These are phyloP conservation scores for Schizophyllum commune DNA, from an alignment of 1,284 basidiomycete species.

Conservation along the genomic window DNA sequence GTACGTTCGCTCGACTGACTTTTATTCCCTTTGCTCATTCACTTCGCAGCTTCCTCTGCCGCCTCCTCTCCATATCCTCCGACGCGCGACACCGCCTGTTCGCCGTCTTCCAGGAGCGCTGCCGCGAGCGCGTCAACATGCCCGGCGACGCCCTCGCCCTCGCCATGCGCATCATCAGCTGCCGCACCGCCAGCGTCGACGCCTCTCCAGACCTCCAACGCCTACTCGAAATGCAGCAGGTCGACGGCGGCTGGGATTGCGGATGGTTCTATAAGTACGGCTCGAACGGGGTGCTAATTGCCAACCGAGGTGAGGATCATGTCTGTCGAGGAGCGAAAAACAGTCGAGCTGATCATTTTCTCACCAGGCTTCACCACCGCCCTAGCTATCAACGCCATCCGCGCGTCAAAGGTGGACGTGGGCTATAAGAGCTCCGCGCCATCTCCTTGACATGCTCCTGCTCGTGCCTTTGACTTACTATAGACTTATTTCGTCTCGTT, in stretches of 20 bases:
- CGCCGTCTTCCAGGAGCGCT: slow-evolving; percentile 33
- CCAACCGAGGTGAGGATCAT: background rate
- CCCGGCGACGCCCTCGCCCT: slow-evolving; percentile 39
- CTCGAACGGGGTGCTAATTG: slow-evolving; percentile 16
- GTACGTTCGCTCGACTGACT: background rate
- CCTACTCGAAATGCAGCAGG: slow-evolving; percentile 25
- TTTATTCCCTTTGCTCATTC: too few relatives aligned
- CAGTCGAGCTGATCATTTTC: background rate
- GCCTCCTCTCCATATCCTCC: slow-evolving; percentile 31
- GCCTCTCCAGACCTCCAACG: slow-evolving; percentile 32
- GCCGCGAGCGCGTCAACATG: slow-evolving; percentile 41
- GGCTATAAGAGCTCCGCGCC: background rate
- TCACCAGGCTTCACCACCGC: slow-evolving; percentile 26
- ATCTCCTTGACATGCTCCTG: background rate
- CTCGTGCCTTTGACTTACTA: too few relatives aligned
- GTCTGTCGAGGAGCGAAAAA: too few relatives aligned
- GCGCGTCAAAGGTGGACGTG: background rate
- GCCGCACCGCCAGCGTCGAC: slow-evolving; percentile 30
- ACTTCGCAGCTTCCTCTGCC: slow-evolving; percentile 29
- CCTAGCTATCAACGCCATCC: slow-evolving; percentile 22
- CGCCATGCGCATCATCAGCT: slow-evolving; percentile 41
- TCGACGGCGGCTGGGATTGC: slow-evolving; percentile 32
- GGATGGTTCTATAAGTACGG: slow-evolving; percentile 35
- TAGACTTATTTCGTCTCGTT: too few relatives aligned
- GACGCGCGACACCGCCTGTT: slow-evolving; percentile 30